Base-by-base conservation (phyloP, 2,329 filamentous ascomycete genomes). In the Drechslerella dactyloides region DNA sequence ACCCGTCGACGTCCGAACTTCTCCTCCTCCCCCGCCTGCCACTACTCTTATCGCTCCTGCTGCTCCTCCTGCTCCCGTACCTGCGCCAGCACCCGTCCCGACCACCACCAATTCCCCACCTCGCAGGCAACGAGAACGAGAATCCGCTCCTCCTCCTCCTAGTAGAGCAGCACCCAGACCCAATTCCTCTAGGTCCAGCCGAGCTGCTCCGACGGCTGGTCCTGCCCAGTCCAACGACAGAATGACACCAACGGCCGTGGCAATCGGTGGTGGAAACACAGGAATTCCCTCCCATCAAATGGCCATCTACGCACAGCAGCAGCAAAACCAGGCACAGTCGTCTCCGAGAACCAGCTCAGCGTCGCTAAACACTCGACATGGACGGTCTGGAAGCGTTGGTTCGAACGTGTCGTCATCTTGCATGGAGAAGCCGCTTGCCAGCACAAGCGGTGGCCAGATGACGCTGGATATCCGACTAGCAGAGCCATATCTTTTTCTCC, bases 401-500 rank as follows among this genome's bases (percentile, higher is more conserved):
- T 70, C 61, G 8, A 69, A 60, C 30, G 44, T 66, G 27, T 72
- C 65, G 3, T 55, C 73, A 27, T 64, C 73, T 23, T 60, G 60
- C 56, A 33, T 4, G 3, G 83, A 85, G 74, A 91, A 92, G 80
- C 90, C 91, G 0, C 83, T 93, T n/a, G 90, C 89, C 11, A 87
- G 88, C 15, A 73, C 75, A 10, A 76, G 75, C 57, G 90, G 89
- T 53, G 91, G 89, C 78, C 90, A 90, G 50, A 84, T 94, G 21
- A 84, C 84, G 23, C 89, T 90, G 76, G 89, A 87, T 30, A 90
- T 94, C 51, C 81, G 89, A 27, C 82, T 94, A 44, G 89, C 89
- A 27, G 91, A 94, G 78, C 90, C 90, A n/a, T 88, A 89, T 66
- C 82, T 94, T 23, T 94, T 91, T 77, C 82, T 94, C 35, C 87